Evolutionary conservation across 2,329 filamentous ascomycete genomes (phyloP).

Genomic region (Alternaria tenuissima): DNA sequence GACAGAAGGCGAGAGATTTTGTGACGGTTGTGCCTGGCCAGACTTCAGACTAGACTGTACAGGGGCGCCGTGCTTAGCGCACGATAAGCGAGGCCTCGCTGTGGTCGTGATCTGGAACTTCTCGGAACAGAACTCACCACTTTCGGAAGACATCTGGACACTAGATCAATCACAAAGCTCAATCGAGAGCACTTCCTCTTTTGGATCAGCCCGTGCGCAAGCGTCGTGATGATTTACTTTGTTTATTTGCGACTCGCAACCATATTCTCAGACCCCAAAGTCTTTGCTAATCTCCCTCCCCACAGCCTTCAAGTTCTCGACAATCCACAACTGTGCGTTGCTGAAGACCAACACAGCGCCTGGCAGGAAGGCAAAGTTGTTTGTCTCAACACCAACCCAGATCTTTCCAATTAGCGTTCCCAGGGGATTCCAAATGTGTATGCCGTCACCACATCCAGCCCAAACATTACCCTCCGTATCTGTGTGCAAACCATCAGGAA

Average conservation of each 20-base stretch:
- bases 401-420: conserved; percentile 66
- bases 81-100: not conserved
- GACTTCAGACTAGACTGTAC: not conserved
- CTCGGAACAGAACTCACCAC: not conserved
- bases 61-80: not conserved
- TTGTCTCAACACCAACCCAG: conserved; percentile 55
- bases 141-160: not conserved
- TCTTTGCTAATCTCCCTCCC: conserved; percentile 49
- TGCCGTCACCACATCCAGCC: conserved; percentile 62
- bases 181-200: not conserved
- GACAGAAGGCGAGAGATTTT: conserved; percentile 12
- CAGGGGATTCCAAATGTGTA: conserved; percentile 62
- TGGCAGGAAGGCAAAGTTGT: conserved; percentile 50
- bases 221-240: not conserved
- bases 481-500: conserved; percentile 67
- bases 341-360: conserved; percentile 46
- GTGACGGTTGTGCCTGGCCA: conserved; percentile 2
- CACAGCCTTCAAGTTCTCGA: conserved; percentile 44
- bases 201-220: not conserved
- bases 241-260: not conserved
- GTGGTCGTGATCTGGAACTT: not conserved
- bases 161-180: not conserved
- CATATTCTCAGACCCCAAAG: conserved; percentile 32
- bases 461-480: conserved; percentile 65
- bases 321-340: conserved; percentile 48